These are phyloP conservation scores for Choiromyces venosus DNA, from an alignment of 495 filamentous ascomycete species.

Conservation along the genomic window DNA sequence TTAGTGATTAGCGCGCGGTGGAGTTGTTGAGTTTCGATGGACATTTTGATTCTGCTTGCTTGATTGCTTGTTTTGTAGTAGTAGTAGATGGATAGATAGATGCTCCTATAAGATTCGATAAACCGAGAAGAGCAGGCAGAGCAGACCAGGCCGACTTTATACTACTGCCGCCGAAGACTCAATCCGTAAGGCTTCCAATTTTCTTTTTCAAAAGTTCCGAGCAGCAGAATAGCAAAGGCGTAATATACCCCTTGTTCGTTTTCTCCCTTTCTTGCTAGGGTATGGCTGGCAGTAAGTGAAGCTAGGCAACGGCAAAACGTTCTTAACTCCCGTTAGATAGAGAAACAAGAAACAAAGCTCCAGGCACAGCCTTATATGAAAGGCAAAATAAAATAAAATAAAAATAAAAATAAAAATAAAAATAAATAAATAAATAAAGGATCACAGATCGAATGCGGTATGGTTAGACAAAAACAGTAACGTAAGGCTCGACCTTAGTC, in stretches of 20 bases:
- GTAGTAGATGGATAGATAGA: too few relatives aligned
- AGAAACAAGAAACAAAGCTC: not conserved
- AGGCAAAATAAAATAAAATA: not conserved
- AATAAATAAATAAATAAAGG: not conserved
- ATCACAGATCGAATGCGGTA: not conserved
- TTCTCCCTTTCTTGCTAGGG: too few relatives aligned
- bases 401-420: not conserved
- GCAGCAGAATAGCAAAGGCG: too few relatives aligned
- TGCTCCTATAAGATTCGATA: not conserved
- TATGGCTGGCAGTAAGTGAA: not conserved
- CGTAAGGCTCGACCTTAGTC: not conserved
- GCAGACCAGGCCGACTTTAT: conserved; percentile 3
- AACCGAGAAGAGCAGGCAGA: not conserved
- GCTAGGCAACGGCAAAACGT: not conserved
- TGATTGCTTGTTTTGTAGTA: not conserved
- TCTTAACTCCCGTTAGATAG: not conserved
- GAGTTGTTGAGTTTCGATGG: conserved; percentile 36
- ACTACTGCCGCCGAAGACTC: too few relatives aligned
- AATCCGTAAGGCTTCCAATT: too few relatives aligned
- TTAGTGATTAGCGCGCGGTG: conserved; percentile 34
- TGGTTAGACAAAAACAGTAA: not conserved
- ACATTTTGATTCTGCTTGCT: conserved; percentile 18
- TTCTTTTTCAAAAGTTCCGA: too few relatives aligned
- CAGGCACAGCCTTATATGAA: not conserved
- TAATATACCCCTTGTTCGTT: too few relatives aligned